A percentile compares a stretch with the other conserved stretches of the same genome.
Conservation (phyloP, 2,329 filamentous ascomycete species). For the Fusarium nodosum region DNA sequence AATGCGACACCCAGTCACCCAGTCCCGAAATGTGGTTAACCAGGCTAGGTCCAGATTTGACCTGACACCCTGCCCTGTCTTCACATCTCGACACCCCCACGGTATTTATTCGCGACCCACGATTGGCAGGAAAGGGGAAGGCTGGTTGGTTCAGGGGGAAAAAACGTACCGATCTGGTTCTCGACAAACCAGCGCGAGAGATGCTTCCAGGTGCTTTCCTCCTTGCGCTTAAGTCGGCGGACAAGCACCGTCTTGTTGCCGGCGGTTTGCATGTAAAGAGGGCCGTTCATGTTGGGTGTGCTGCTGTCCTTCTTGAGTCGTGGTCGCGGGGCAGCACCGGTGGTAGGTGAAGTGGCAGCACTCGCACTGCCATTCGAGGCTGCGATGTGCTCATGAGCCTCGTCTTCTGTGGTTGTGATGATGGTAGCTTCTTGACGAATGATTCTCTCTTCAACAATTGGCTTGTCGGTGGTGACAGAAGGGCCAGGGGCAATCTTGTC, state of each 20-base stretch:
- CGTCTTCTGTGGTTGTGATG: constrained; percentile 17
- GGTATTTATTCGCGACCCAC: constrained; percentile 16
- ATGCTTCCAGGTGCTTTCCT: constrained; percentile 71
- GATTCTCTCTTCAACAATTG: constrained; percentile 33
- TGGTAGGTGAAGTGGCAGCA: constrained; percentile 25
- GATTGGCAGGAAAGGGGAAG: constrained; percentile 18
- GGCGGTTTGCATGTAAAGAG: constrained; percentile 69
- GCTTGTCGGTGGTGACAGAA: constrained; percentile 25
- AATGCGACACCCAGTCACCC: constrained; percentile 37
- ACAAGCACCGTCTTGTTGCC: constrained; percentile 67
- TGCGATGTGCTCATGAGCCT: neutral
- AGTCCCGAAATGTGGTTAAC: constrained; percentile 24
- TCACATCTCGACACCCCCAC: constrained; percentile 22
- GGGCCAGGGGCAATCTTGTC: constrained; percentile 36
- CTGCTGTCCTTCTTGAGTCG: constrained; percentile 53
- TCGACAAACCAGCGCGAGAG: constrained; percentile 78
- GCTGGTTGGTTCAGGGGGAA: constrained; percentile 13
- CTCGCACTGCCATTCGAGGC: constrained; percentile 34
- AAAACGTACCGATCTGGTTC: constrained; percentile 81
- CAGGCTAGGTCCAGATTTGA: constrained; percentile 28
- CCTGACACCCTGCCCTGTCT: constrained; percentile 21
- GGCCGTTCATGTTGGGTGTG: constrained; percentile 65
- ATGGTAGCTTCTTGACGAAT: constrained; percentile 26
- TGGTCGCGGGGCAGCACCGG: constrained; percentile 45
- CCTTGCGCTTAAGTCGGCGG: constrained; percentile 71